These are phyloP conservation scores for Condylostoma magnum DNA, from an alignment of 169 alveolate genomes.

Conservation along the genomic window DNA sequence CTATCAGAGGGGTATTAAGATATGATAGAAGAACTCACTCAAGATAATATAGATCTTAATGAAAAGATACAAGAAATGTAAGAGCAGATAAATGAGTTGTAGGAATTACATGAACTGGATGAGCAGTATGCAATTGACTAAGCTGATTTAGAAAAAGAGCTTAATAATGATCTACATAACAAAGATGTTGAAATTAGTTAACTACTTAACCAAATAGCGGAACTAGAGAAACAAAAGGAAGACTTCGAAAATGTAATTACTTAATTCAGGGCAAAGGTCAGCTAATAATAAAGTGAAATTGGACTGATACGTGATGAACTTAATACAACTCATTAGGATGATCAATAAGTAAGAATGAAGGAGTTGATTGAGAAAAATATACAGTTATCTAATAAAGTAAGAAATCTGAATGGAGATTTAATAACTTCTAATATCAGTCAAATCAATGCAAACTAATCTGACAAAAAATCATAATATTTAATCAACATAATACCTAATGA, in stretches of 20 bases:
- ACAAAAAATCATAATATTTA: neutral
- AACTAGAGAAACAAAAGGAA: conserved; percentile 1
- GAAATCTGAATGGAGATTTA: conserved; percentile 8
- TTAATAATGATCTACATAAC: conserved; percentile 4
- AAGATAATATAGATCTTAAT: neutral
- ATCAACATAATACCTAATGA: neutral
- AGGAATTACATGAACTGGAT: conserved; percentile 29
- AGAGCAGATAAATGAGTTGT: conserved; percentile 7
- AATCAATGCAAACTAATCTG: neutral
- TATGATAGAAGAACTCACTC: conserved; percentile 16
- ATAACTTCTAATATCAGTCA: neutral
- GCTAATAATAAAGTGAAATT: conserved; percentile 20
- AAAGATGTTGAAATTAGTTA: conserved; percentile 7
- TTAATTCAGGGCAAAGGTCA: conserved; percentile 25
- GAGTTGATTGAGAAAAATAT: conserved; percentile 10
- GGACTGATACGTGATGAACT: conserved; percentile 15
- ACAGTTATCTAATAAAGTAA: neutral
- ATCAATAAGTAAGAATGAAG: conserved; percentile 21
- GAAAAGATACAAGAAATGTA: conserved; percentile 7
- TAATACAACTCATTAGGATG: conserved; percentile 16
- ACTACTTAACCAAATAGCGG: neutral
- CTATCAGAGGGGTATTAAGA: neutral
- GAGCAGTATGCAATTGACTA: conserved; percentile 20
- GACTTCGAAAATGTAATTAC: conserved; percentile 27
- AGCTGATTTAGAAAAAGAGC: conserved; percentile 21